Percentiles rank a stretch among this genome's conserved stretches.
Evolutionary conservation across 2,329 filamentous ascomycete species (phyloP).

Genomic region (Truncatella angustata): DNA sequence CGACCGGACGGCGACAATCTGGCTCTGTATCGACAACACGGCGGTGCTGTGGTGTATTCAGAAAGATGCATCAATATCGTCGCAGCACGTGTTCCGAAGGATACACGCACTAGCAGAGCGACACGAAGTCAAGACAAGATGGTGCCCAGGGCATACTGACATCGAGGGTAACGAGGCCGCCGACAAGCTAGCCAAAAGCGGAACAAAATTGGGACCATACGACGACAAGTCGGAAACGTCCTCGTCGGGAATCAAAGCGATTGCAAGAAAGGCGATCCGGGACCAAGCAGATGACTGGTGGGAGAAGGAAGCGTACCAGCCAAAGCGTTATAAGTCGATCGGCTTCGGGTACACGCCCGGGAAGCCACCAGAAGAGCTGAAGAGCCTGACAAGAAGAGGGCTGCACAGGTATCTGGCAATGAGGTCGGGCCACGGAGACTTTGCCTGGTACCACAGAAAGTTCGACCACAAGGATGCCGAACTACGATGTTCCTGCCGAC

Average conservation of each 20-base stretch:
- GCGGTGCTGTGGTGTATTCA: neutral
- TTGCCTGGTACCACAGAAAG: conserved; percentile 6
- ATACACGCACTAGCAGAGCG: neutral
- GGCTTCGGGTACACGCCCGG: neutral
- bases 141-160: neutral
- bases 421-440: conserved; percentile 2
- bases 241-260: neutral
- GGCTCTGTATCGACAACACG: neutral
- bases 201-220: neutral
- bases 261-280: neutral
- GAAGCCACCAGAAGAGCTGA: conserved; percentile 2
- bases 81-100: neutral
- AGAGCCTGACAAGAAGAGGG: neutral
- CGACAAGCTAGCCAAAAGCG: neutral
- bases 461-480: neutral
- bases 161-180: neutral
- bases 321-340: neutral
- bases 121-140: neutral
- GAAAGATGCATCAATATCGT: neutral
- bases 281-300: neutral
- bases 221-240: neutral
- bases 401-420: conserved; percentile 3
- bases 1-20: neutral
- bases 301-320: neutral
- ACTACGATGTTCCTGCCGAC: neutral